Base-by-base conservation (phyloP, 2,329 filamentous ascomycete genomes). In the Mycosphaerella arachidis region DNA sequence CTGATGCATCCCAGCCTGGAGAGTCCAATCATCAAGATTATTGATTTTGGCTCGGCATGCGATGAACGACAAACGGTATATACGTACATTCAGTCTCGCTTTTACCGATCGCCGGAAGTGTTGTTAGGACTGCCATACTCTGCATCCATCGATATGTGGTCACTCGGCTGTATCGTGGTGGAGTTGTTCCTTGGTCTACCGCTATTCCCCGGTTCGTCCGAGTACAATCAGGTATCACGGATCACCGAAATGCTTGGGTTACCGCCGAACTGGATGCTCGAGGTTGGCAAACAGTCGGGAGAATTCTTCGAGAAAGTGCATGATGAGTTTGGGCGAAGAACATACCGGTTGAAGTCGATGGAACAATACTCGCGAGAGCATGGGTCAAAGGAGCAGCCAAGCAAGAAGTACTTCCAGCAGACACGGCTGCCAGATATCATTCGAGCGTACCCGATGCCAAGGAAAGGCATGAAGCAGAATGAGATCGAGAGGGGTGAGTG, bases 61-160 rank as follows among this genome's bases (percentile, higher is more conserved):
- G 94, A 99, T 74, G 94, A 99, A 77, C 87, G 94, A 54, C 94
- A 99, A 75, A 99, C 94, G 0, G 94, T 99, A 30, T 99, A 99
- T 75, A 99, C 94, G 6, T 99, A 99, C 74, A 99, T 99, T 62
- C 94, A 99, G 75, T 99, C 94, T 9, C 85, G 94, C 68, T 99
- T 99, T 77, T 99, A 99, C 77, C 87, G 94, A 65, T 99, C 94
- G 0, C 94, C 94, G 1, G 94, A 99, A 74, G 94, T 99, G 12
- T 77, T 99, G 40, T 81, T 99, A n/a, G 94, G 94, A 4, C 79
- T 99, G 52, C 94, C 94, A 29, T 99, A 99, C 75, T 97, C 94
- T 13, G 97, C 94, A 4, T 94, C 94, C 48, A 99, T 99, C 71
- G 94, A 99, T 72, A 99, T 99, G 93, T 99, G 94, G 94, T 99